Evolutionary conservation across 352 stramenopile genomes (phyloP).

Genomic region (Globisporangium radiosum): DNA sequence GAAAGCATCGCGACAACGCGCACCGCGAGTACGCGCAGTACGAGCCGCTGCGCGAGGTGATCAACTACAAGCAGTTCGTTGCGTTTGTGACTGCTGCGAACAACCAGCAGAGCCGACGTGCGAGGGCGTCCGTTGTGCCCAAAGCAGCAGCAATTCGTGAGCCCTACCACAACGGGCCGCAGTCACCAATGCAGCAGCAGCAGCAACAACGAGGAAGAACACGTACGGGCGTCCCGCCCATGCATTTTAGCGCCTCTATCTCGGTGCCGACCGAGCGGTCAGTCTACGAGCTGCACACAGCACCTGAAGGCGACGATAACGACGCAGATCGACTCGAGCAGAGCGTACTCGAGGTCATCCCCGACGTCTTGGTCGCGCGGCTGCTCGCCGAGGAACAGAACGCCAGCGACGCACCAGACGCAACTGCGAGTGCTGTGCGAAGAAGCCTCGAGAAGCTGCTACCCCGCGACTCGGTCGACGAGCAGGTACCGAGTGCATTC

Average conservation of each 20-base stretch:
- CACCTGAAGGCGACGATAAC: neutral
- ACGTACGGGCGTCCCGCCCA: neutral
- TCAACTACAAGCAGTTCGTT: slow-evolving; percentile 74
- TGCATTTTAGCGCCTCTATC: neutral
- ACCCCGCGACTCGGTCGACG: slow-evolving; percentile 19
- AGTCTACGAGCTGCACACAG: slow-evolving; percentile 6
- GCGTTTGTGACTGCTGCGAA: slow-evolving; percentile 59
- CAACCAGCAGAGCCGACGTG: slow-evolving; percentile 21
- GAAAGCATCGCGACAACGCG: slow-evolving; percentile 2
- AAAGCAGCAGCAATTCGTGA: neutral
- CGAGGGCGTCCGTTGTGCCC: neutral
- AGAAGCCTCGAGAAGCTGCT: slow-evolving; percentile 32
- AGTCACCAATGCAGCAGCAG: neutral
- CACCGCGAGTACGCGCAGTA: slow-evolving; percentile 6
- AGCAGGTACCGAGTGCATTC: slow-evolving; percentile 13
- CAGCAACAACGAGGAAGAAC: neutral
- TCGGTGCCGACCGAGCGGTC: neutral
- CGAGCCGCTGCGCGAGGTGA: slow-evolving; percentile 46
- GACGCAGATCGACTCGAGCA: slow-evolving; percentile 18
- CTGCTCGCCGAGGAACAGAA: slow-evolving; percentile 14
- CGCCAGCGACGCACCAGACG: neutral
- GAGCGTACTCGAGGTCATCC: slow-evolving; percentile 13
- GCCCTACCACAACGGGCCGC: neutral
- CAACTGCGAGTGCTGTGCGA: slow-evolving; percentile 12
- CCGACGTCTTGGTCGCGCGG: slow-evolving; percentile 19